These are phyloP conservation scores for Mycena latifolia DNA, from an alignment of 768 basidiomycete species.

Conservation along the genomic window DNA sequence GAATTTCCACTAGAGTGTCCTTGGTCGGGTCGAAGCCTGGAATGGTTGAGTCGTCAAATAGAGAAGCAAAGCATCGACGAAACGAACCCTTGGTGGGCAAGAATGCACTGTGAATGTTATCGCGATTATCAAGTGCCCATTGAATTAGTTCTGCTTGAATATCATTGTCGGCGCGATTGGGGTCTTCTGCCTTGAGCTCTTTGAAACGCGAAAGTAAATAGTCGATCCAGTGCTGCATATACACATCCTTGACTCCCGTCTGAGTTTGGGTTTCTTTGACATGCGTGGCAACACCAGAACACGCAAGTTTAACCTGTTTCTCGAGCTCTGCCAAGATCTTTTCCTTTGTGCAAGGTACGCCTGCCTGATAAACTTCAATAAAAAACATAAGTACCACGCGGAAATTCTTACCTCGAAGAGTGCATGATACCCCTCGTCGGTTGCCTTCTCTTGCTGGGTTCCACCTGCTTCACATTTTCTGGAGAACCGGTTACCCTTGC, in stretches of 20 bases:
- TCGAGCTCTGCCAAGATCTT: slow-evolving; percentile 41
- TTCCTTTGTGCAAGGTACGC: slow-evolving; percentile 35
- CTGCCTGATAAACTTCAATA: neutral
- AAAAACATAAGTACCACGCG: neutral
- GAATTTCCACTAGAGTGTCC: neutral
- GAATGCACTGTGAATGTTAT: slow-evolving; percentile 46
- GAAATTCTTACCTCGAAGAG: slow-evolving; percentile 44
- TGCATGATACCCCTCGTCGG: slow-evolving; percentile 48
- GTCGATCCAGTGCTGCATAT: slow-evolving; percentile 54
- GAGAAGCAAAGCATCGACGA: no score
- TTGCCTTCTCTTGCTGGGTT: slow-evolving; percentile 44
- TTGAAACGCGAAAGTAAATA: slow-evolving; percentile 40
- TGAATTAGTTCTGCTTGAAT: slow-evolving; percentile 42
- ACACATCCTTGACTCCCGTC: slow-evolving; percentile 54
- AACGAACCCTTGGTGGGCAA: slow-evolving; percentile 42
- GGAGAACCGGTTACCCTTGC: slow-evolving; percentile 54
- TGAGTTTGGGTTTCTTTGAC: slow-evolving; percentile 45
- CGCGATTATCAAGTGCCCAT: slow-evolving; percentile 43
- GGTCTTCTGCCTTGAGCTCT: slow-evolving; percentile 37
- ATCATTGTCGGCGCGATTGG: slow-evolving; percentile 24
- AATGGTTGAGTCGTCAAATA: no score
- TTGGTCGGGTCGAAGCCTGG: no score
- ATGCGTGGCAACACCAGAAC: slow-evolving; percentile 43
- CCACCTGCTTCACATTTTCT: slow-evolving; percentile 53
- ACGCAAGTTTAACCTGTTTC: slow-evolving; percentile 47